phyloP scores from a whole-genome alignment of 78 protist genomes.

The Diacronema lutheri region DNA sequence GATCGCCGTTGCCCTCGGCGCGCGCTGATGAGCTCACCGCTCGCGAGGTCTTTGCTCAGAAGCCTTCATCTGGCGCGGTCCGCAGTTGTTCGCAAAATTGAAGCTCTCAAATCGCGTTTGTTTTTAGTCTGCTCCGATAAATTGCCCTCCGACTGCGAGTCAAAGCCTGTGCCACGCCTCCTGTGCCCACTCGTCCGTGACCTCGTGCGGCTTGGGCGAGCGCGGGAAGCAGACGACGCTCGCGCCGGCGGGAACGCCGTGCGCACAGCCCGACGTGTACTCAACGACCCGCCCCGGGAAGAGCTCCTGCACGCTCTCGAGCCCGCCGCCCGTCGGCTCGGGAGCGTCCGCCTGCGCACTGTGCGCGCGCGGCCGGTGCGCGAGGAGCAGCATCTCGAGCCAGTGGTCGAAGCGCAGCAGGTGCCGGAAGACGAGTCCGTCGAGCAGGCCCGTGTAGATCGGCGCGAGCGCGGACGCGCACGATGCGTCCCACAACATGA shows the following conservation, averaged over 20 bases:
- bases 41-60: too few species aligned
- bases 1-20: too few species aligned
- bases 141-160: too few species aligned
- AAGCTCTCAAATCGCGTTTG: too few species aligned
- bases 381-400: slow-evolving; percentile 4
- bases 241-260: background rate
- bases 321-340: too few species aligned
- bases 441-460: background rate
- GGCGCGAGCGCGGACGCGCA: background rate
- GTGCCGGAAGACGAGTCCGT: background rate
- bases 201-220: slow-evolving; percentile 10
- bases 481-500: background rate
- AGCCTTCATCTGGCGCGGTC: too few species aligned
- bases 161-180: too few species aligned
- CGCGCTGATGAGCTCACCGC: too few species aligned
- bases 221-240: slow-evolving; percentile 8
- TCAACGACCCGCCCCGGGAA: slow-evolving; percentile 8
- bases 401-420: slow-evolving; percentile 1
- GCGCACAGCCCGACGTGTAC: background rate
- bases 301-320: background rate
- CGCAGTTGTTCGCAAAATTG: too few species aligned
- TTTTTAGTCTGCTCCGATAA: too few species aligned
- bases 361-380: too few species aligned
- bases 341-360: background rate
- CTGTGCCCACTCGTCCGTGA: background rate